Evolutionary conservation across 2,329 filamentous ascomycete genomes (phyloP), one percentile per base, ranked within the genome.

Genomic region (Cadophora sp.): DNA sequence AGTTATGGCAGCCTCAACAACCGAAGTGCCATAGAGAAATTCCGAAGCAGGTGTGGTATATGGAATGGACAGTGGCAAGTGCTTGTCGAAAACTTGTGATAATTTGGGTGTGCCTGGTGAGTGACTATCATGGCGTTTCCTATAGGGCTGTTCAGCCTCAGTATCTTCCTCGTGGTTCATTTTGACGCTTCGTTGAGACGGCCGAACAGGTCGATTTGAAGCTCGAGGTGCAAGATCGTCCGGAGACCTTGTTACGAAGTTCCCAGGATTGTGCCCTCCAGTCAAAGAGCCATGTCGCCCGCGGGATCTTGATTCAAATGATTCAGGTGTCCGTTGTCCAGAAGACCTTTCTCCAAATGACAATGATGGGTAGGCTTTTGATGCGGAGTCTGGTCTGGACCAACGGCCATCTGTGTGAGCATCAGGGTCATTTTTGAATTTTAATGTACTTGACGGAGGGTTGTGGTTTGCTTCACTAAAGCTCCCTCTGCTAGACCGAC

Each of bases 31-130:
- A 77, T 97, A 98, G 1, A 99, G 83, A 74, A 97, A 98, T 70
- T 97, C 91, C 0, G 94, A 97, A 5, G 93, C 92, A 0, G 95
- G 91, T 0, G 93, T 97, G 0, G 92, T 93, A 77, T 95, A 90
- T 0, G 89, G 87, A 22, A 92, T 84, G 7, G 76, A 73, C 22
- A 79, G 46, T 8, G 78, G 78, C 3, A 77, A 68, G n/a, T 72
- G 64, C 51, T 70, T 77, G 31, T 74, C 71, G 7, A 62, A n/a
- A 19, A 40, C 19, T 55, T 55, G 64, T 11, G 56, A 37, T 65
- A 63, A 11, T 34, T 26, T 48, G 48, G 43, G 34, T 11, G 56
- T 34, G 29, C 19, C 37, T 37, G 22, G 16, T 22, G 26, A 27
- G n/a, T 27, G 16, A 24, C 8, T 16, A 3, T 31, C 29, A n/a